phyloP scores from a whole-genome alignment of 345 rosid genomes.

The Eucalyptus fibrosa region DNA sequence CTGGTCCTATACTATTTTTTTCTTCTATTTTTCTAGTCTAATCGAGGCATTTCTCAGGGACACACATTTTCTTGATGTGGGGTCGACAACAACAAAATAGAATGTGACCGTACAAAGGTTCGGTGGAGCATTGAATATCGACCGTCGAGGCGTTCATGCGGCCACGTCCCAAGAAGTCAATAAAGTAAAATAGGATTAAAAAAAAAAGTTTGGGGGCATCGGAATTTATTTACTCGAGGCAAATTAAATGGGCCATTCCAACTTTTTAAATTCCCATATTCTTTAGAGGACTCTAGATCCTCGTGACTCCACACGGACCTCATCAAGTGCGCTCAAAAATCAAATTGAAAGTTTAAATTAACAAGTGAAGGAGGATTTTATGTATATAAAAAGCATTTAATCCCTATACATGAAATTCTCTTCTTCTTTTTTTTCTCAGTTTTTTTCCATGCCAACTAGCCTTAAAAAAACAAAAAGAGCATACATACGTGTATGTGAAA shows the following conservation, averaged over 20 bases:
- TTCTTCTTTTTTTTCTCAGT: rapidly evolving
- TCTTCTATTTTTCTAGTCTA: neutral
- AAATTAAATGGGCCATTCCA: neutral
- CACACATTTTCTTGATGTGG: neutral
- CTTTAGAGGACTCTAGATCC: neutral
- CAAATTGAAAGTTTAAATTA: neutral
- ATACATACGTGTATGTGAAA: neutral
- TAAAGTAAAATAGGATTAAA: neutral
- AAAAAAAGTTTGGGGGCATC: neutral
- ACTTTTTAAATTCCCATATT: neutral
- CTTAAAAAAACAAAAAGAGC: neutral
- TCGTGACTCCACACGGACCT: neutral
- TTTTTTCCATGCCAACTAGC: neutral
- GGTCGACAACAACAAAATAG: neutral
- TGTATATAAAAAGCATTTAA: rapidly evolving
- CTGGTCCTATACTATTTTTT: neutral
- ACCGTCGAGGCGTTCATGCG: neutral
- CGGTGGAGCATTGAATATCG: neutral
- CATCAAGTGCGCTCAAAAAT: neutral
- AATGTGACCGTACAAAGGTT: neutral
- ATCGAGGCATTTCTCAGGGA: neutral
- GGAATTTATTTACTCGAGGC: neutral
- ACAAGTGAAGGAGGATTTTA: rapidly evolving
- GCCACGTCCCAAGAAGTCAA: neutral
- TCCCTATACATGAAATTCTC: neutral